These are phyloP conservation scores for Naganishia sp. DNA, from an alignment of 1,284 basidiomycete species.

Conservation along the genomic window DNA sequence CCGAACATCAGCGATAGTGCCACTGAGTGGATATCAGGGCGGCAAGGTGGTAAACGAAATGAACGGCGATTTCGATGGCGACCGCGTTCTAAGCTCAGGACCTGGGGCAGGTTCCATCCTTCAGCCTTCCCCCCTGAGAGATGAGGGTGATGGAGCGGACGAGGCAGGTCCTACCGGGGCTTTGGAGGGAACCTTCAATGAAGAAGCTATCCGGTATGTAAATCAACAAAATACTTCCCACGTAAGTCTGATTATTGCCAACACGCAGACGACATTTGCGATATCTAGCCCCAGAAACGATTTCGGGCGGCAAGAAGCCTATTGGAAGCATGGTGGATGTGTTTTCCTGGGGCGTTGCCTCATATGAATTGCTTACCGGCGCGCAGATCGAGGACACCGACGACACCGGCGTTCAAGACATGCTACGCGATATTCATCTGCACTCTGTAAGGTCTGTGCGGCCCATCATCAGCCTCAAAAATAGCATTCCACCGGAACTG, in stretches of 20 bases:
- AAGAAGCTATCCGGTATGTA: constrained; percentile 34
- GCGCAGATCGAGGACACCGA: constrained; percentile 41
- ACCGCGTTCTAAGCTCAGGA: constrained; percentile 21
- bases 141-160: constrained; percentile 6
- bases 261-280: constrained; percentile 41
- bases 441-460: constrained; percentile 36
- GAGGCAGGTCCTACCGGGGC: not conserved
- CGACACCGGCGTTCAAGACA: constrained; percentile 29
- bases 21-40: constrained; percentile 20
- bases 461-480: constrained; percentile 16
- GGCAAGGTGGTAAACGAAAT: constrained; percentile 11
- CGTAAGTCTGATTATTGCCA: constrained; percentile 25
- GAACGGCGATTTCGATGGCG: constrained; percentile 24
- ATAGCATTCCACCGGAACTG: constrained; percentile 40
- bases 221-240: not conserved
- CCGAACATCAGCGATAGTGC: constrained; percentile 23
- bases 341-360: constrained; percentile 47
- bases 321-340: constrained; percentile 41
- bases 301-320: constrained; percentile 31
- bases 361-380: constrained; percentile 46
- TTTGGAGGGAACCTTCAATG: constrained; percentile 27
- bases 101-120: not conserved
- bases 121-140: not conserved
- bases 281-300: constrained; percentile 46
- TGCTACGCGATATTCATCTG: constrained; percentile 37